Percentiles rank a stretch among this genome's conserved stretches.
Conservation (phyloP, 2,329 filamentous ascomycete species). For the Cytospora paraplurivora region DNA sequence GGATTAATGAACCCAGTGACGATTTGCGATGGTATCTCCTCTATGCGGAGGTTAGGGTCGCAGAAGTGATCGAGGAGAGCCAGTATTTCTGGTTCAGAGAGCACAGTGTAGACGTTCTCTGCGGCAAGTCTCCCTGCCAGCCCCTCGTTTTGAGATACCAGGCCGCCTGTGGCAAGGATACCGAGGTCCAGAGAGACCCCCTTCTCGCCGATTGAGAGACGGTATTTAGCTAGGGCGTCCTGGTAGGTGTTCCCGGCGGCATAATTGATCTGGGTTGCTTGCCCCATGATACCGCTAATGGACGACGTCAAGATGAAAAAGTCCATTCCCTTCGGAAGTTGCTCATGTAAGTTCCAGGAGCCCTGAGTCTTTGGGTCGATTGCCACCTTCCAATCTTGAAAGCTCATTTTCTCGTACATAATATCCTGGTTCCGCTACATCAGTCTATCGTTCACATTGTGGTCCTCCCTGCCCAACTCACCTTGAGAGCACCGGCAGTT, state of each 20-base stretch:
- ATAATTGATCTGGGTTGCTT: constrained; percentile 16
- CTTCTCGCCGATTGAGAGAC: not conserved
- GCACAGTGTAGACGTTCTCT: not conserved
- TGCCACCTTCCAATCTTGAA: too few species aligned
- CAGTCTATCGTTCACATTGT: too few species aligned
- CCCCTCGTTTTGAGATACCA: not conserved
- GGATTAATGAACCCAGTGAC: not conserved
- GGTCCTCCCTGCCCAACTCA: too few species aligned
- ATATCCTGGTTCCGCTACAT: too few species aligned
- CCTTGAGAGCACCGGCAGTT: too few species aligned
- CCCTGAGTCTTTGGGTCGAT: constrained; percentile 19
- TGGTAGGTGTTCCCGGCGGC: constrained; percentile 37
- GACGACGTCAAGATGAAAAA: constrained; percentile 25
- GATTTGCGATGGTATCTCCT: not conserved
- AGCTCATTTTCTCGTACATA: too few species aligned
- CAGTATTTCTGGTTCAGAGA: not conserved
- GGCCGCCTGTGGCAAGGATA: not conserved
- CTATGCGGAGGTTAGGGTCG: not conserved
- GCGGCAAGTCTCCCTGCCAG: not conserved
- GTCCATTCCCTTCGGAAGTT: constrained; percentile 18
- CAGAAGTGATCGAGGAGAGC: not conserved
- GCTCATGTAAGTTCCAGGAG: constrained; percentile 32
- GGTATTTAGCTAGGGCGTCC: constrained; percentile 32
- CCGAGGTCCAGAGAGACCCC: constrained; percentile 2
- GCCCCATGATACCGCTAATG: constrained; percentile 4